Evolutionary conservation across 1,284 basidiomycete species (phyloP), one percentile per base, ranked within the genome.

Genomic region (Flammula alnicola): DNA sequence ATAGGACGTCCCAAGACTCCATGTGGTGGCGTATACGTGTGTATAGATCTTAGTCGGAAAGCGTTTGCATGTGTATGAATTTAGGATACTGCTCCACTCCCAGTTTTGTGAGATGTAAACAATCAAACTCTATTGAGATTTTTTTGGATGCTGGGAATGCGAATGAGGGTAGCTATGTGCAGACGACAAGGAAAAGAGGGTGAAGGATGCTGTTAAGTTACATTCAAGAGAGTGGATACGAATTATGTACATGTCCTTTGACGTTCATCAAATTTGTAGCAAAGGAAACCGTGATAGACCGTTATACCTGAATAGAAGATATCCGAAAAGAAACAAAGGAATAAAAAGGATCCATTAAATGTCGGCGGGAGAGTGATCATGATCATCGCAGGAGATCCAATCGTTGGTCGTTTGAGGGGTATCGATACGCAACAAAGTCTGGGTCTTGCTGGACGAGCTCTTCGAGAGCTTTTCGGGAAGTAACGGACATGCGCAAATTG

Each of bases 351-450:
- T 39, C 17, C 35, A 40, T 48, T 51, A 50, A 54, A 48, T 27
- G 22, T 23, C 5, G 31, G 20, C 14, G 26, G 36, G 42, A 55
- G 41, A 38, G 36, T 44, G 52, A 23, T 47, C 31, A 46, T 44
- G 14, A 44, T 66, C 55, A 85, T 62, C 78, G 78, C 51, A 86
- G 57, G 37, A 86, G 70, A 63, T 84, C 82, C 52, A 80, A 69
- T 46, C 70, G 76, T 52, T 86, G 82, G 55, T 87, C 84, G 53
- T 77, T 80, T 10, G 87, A 90, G 7, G 90, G 90, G 67, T 92
- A 92, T 30, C 89, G 81, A 65, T 91, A 91, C 3, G 89, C 88
- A 52, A 91, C 83, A 62, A 92, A 91, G 22, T 91, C 85, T 2
- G 81, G 69, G 63, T 90, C 88, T 67, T 88, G 90, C 22, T 86